phyloP scores from a whole-genome alignment of 192 early-diverging fungal species.

The Coemansia sp. region DNA sequence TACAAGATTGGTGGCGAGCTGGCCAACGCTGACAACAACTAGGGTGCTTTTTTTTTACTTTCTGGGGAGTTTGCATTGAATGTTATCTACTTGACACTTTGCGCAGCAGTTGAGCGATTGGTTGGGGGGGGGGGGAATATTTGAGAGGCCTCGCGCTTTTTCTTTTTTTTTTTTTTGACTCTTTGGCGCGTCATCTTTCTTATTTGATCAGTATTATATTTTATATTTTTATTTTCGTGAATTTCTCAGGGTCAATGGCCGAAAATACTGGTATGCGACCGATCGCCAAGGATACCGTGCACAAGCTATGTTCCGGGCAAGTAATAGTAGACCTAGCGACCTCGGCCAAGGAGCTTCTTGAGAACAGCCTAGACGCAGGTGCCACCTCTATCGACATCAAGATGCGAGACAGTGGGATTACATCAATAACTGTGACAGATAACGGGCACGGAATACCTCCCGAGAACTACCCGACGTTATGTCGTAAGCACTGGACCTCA shows the following conservation, averaged over 20 bases:
- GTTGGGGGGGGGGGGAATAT: background rate
- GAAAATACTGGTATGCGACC: slow-evolving; percentile 15
- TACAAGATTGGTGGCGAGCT: slow-evolving; percentile 51
- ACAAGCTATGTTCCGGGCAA: slow-evolving; percentile 86
- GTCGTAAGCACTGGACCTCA: slow-evolving; percentile 88
- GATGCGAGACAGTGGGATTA: slow-evolving; percentile 78
- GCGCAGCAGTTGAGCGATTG: background rate
- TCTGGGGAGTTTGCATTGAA: background rate
- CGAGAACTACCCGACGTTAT: slow-evolving; percentile 66
- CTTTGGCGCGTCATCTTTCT: no score
- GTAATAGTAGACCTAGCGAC: slow-evolving; percentile 83
- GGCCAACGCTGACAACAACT: slow-evolving; percentile 29
- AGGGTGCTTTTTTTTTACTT: background rate
- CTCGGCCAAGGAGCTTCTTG: slow-evolving; percentile 90
- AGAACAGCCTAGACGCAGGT: slow-evolving; percentile 89
- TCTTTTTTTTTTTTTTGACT: background rate
- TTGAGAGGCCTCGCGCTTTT: background rate
- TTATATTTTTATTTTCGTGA: slow-evolving; percentile 4
- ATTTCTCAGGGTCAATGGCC: background rate
- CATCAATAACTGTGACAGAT: slow-evolving; percentile 75
- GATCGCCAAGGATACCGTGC: slow-evolving; percentile 58
- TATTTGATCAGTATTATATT: background rate
- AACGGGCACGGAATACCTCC: slow-evolving; percentile 82
- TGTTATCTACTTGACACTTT: slow-evolving; percentile 4
- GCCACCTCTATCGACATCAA: slow-evolving; percentile 81